phyloP scores from a whole-genome alignment of 192 early-diverging fungal species.

The Bifiguratus adelaidae region DNA sequence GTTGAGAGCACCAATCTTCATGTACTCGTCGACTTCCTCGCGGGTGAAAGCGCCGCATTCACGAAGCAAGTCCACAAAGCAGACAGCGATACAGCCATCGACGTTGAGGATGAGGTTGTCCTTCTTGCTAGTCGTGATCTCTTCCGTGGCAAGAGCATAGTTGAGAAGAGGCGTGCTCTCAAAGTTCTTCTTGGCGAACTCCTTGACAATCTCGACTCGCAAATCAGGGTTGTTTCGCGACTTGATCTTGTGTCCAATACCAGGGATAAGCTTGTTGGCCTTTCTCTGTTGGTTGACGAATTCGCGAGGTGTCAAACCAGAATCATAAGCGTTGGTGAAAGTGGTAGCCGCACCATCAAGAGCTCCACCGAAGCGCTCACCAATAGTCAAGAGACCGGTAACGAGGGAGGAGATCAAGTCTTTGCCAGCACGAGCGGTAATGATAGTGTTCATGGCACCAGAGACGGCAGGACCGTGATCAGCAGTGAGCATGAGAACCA shows the following conservation, averaged over 20 bases:
- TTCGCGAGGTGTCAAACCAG: slow-evolving; percentile 82
- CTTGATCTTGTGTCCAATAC: slow-evolving; percentile 99
- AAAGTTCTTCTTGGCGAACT: slow-evolving; percentile 84
- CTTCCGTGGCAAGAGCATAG: slow-evolving; percentile 90
- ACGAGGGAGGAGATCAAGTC: slow-evolving; percentile 94
- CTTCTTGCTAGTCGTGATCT: slow-evolving; percentile 96
- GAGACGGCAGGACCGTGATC: slow-evolving; percentile 99
- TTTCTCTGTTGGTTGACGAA: slow-evolving; percentile 93
- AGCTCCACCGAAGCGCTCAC: slow-evolving; percentile 96
- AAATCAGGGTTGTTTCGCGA: slow-evolving; percentile 97
- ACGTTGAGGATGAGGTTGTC: slow-evolving; percentile 96
- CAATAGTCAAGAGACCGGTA: slow-evolving; percentile 92
- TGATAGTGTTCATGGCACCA: slow-evolving; percentile 83
- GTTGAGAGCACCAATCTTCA: slow-evolving; percentile 91
- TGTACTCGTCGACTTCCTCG: slow-evolving; percentile 95
- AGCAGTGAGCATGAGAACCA: slow-evolving; percentile 98
- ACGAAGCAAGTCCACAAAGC: slow-evolving; percentile 91
- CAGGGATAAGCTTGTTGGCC: slow-evolving; percentile 94
- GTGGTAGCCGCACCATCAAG: slow-evolving; percentile 92
- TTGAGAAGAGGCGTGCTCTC: slow-evolving; percentile 78
- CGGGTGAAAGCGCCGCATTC: slow-evolving; percentile 85
- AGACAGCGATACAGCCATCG: slow-evolving; percentile 89
- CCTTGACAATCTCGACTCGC: slow-evolving; percentile 92
- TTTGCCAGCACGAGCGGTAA: slow-evolving; percentile 94
- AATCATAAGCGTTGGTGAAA: slow-evolving; percentile 90